Conservation (phyloP, 78 protist species). For the Speleostelium caveatum region DNA sequence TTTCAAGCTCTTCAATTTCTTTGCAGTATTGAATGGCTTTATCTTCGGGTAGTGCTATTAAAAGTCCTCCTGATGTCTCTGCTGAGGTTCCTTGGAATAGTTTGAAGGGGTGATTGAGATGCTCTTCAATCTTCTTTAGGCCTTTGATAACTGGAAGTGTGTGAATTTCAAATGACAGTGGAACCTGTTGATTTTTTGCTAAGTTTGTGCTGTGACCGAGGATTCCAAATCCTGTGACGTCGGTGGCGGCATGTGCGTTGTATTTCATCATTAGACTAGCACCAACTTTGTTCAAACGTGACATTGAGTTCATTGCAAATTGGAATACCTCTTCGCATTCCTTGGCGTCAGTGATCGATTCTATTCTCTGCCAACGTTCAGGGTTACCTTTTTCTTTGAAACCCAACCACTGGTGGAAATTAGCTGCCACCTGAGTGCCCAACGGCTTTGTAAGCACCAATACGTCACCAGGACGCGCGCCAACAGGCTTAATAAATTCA, state of each 20-base stretch:
- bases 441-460: conserved; percentile 95
- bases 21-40: conserved; percentile 45
- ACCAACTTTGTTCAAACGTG: conserved; percentile 75
- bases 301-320: conserved; percentile 81
- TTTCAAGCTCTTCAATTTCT: conserved; percentile 79
- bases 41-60: conserved; percentile 68
- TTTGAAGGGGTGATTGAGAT: conserved; percentile 38
- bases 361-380: conserved; percentile 36
- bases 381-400: no score
- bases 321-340: conserved; percentile 52
- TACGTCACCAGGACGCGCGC: conserved; percentile 87
- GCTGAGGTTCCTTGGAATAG: conserved; percentile 80
- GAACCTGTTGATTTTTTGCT: conserved; percentile 63
- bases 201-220: conserved; percentile 89
- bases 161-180: conserved; percentile 63
- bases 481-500: conserved; percentile 85
- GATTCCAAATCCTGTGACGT: conserved; percentile 95
- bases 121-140: conserved; percentile 78
- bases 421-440: conserved; percentile 94
- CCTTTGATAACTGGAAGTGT: conserved; percentile 74
- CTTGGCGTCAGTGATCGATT: conserved; percentile 7
- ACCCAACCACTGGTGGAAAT: conserved; percentile 89
- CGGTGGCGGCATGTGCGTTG: conserved; percentile 92
- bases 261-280: conserved; percentile 86
- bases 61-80: conserved; percentile 91